These are phyloP conservation scores for Populus deltoides DNA, from an alignment of 345 rosid species.

Conservation along the genomic window DNA sequence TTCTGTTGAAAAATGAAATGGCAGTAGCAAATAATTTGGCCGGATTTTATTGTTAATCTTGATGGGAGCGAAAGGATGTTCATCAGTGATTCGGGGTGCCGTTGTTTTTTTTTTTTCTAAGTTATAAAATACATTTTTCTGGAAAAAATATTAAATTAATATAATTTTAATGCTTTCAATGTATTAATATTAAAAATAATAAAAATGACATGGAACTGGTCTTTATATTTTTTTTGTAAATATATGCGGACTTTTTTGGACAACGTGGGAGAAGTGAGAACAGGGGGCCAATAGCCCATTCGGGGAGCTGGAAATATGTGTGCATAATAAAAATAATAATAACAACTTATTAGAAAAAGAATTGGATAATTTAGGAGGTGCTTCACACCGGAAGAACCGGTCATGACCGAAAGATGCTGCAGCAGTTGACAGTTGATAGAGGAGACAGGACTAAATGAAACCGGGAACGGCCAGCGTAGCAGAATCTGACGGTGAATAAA, in stretches of 20 bases:
- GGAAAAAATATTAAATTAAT: too few relatives aligned
- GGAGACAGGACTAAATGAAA: not conserved
- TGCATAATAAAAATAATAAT: not conserved
- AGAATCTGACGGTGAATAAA: not conserved
- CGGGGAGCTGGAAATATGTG: slow-evolving; percentile 17
- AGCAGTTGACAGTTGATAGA: not conserved
- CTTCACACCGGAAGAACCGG: slow-evolving; percentile 32
- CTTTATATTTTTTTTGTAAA: too few relatives aligned
- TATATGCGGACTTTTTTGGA: too few relatives aligned
- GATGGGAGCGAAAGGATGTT: too few relatives aligned
- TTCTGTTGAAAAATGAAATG: not conserved
- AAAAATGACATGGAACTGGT: not conserved
- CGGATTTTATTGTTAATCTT: not conserved
- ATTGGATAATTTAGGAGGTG: not conserved
- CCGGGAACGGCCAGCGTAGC: not conserved
- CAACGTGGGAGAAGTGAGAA: not conserved
- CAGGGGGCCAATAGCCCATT: slow-evolving; percentile 28
- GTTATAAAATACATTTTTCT: too few relatives aligned
- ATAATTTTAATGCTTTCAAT: too few relatives aligned
- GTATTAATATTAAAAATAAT: too few relatives aligned
- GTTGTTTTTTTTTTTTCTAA: too few relatives aligned
- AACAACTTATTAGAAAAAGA: too few relatives aligned
- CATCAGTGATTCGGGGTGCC: too few relatives aligned
- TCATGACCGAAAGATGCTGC: not conserved
- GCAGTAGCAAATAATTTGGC: not conserved